These are phyloP conservation scores for Copromyces sp. DNA, from an alignment of 495 filamentous ascomycete species.

Conservation along the genomic window DNA sequence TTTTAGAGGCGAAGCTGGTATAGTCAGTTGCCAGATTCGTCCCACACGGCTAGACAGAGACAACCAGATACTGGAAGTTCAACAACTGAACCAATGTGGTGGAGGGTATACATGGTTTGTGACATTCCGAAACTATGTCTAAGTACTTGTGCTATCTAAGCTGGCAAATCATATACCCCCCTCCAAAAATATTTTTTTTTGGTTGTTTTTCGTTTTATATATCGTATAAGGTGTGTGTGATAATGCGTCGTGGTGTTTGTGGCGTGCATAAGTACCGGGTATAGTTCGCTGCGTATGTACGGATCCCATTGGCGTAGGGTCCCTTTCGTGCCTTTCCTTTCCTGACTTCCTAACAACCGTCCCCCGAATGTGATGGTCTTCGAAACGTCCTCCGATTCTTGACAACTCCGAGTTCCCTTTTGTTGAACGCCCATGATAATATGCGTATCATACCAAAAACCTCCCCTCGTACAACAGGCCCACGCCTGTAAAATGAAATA, in stretches of 20 bases:
- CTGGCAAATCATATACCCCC: constrained; percentile 10
- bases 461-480: neutral
- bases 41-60: neutral
- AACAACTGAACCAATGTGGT: neutral
- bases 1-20: neutral
- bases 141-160: constrained; percentile 1
- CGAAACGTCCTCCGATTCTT: neutral
- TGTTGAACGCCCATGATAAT: neutral
- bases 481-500: neutral
- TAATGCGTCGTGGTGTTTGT: neutral
- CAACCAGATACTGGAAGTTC: neutral
- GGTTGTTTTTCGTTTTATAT: constrained; percentile 5
- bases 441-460: neutral
- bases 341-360: neutral
- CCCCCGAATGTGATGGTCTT: neutral
- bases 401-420: neutral
- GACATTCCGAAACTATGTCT: constrained; percentile 18
- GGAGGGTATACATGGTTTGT: constrained; percentile 7
- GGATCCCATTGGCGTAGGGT: neutral
- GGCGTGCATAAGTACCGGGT: neutral
- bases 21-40: neutral
- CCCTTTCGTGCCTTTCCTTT: neutral
- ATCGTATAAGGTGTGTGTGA: neutral
- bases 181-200: constrained; percentile 12
- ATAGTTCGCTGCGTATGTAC: neutral